Base-by-base conservation (phyloP, 208 protist species). In the Leishmania mexicana region DNA sequence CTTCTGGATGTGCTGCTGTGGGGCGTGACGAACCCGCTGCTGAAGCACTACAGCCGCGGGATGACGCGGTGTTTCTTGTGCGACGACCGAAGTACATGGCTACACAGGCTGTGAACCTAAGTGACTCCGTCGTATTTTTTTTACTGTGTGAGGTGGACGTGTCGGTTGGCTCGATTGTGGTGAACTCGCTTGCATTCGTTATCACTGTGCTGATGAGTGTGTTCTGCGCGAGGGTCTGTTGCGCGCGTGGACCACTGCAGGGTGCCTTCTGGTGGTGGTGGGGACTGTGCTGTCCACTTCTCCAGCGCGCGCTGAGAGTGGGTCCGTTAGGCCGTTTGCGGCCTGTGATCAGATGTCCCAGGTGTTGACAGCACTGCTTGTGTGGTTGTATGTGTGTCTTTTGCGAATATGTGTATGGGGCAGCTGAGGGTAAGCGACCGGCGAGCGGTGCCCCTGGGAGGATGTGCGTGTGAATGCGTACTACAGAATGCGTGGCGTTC, bases 101-200 rank as follows among this genome's bases (percentile, higher is more conserved):
- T 28, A 85, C 90, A 6, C 95, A 97, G 74, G 13, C 91, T 53
- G 54, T 81, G 4, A 97, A 97, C 76, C 64, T 97, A 19, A 85
- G 84, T 38, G 95, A 93, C 0, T 96, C 93, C 1, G 89, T 96
- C 5, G 77, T 91, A 3, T 97, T 97, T 68, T 95, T 97, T 80
- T 91, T 88, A 3, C 83, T 97, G 28, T 87, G 90, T 42, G 88
- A 92, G 58, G 92, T 92, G 40, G 91, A 96, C 75, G 95, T 97
- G 13, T 95, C 90, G 3, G 87, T 96, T 21, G 92, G 93, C 2
- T 96, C 93, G 15, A 92, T 97, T 72, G 93, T 96, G 0, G 91
- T 87, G 74, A 97, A 97, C 60, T 90, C 95, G 2, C 81, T 97
- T 35, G 89, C 95, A 4, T 96, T 97, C 81, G 89, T 96, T 0